Evolutionary conservation across 1,284 basidiomycete species (phyloP), one percentile per base, ranked within the genome.

Genomic region (Irpex sp.): DNA sequence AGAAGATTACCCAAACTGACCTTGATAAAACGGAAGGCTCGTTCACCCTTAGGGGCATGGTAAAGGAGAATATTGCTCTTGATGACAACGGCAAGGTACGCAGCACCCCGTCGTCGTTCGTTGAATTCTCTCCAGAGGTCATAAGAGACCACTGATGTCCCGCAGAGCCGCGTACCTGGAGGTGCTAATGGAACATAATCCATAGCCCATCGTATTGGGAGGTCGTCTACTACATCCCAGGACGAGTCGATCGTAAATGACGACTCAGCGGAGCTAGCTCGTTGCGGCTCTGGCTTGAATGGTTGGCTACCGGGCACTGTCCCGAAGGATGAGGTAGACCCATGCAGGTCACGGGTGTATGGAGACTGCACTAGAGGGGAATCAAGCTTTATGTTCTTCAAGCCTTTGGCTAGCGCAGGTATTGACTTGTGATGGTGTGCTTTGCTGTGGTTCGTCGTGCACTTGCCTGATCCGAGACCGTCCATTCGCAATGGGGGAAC

Each of bases 21-120:
- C 83, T 91, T 93, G 51, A 91, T 81, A 69, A 91, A 90, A 67
- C 85, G 84, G 71, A 92, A 93, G 0, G 89, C 88, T n/a, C 91
- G 80, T 74, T 93, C 89, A 15, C 89, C 88, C 73, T 85, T 88
- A 0, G 89, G 89, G 0, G 91, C 88, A 73, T 93, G 90, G 68
- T 92, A 93, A 13, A 93, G 70, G 7, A 91, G 76, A 56, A 93
- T 88, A 62, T 82, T 87, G 49, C 77, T 81, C 70, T 90, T 92
- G 1, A 89, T 89, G 6, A 85, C 87, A n/a, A 93, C 82, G 0
- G 91, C 92, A 19, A 93, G 82, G 51, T 89, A 76, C 37, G 87
- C 83, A 2, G 85, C 84, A n/a, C 85, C 84, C 55, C 81, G 76
- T 15, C 74, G 78, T 15, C 81, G 77, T 49, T 76, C 77, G 59